A percentile compares a stretch with the other conserved stretches of the same genome.
These are phyloP conservation scores for Sclerotinia glacialis DNA, from an alignment of 2,329 filamentous ascomycete genomes.

Conservation along the genomic window DNA sequence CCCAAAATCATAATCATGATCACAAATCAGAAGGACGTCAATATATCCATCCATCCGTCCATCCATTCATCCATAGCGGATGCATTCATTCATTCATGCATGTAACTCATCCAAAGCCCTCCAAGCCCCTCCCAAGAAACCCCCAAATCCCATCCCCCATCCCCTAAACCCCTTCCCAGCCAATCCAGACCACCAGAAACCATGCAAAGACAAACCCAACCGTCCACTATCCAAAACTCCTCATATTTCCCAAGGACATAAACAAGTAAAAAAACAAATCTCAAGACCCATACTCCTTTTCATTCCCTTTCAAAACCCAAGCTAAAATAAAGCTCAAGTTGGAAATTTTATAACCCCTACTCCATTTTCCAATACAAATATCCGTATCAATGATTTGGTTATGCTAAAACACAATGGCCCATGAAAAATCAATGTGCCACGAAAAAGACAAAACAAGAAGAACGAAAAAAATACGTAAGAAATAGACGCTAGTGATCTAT, in stretches of 20 bases:
- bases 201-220: no score
- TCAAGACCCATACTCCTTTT: not conserved
- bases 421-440: not conserved
- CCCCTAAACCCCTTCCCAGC: not conserved
- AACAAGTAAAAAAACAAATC: not conserved
- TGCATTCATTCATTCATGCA: not conserved
- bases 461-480: not conserved
- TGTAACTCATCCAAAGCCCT: not conserved
- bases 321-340: not conserved
- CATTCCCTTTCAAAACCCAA: not conserved
- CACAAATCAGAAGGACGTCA: not conserved
- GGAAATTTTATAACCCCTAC: constrained; percentile 7
- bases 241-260: not conserved
- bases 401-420: not conserved
- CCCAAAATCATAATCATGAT: not conserved
- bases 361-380: not conserved
- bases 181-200: not conserved
- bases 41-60: no score
- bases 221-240: not conserved
- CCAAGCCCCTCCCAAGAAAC: not conserved
- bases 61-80: not conserved
- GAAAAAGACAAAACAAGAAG: not conserved
- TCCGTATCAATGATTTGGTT: not conserved
- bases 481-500: not conserved
- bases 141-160: not conserved